Evolutionary conservation across 768 basidiomycete species (phyloP).

Genomic region (Neoboletus subvelutipes): DNA sequence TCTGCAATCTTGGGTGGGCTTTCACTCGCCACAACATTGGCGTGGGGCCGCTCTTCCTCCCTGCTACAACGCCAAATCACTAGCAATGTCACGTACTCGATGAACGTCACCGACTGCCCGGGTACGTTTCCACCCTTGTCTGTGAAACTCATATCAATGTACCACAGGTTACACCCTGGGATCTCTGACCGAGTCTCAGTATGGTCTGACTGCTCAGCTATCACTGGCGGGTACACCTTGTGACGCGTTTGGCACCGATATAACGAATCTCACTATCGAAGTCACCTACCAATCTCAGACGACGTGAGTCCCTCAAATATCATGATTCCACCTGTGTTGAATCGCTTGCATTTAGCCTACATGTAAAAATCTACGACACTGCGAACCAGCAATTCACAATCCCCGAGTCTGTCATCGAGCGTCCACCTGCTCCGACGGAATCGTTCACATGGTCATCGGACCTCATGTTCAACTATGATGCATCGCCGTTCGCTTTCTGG

Average conservation of each 20-base stretch:
- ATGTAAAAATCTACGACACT: conserved; percentile 66
- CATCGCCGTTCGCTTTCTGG: conserved; percentile 76
- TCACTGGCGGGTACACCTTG: conserved; percentile 56
- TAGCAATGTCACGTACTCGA: conserved; percentile 16
- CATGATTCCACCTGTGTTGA: background rate
- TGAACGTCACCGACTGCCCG: conserved; percentile 34
- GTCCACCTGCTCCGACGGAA: conserved; percentile 37
- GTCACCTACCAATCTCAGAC: conserved; percentile 63
- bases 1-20: conserved; percentile 8
- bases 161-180: conserved; percentile 53
- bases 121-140: conserved; percentile 15
- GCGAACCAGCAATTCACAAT: conserved; percentile 63
- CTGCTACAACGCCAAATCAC: conserved; percentile 5
- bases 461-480: conserved; percentile 65
- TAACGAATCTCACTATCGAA: conserved; percentile 57
- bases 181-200: conserved; percentile 41
- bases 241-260: conserved; percentile 63
- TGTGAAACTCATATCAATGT: background rate
- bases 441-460: conserved; percentile 49
- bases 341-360: conserved; percentile 43
- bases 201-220: conserved; percentile 55
- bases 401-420: conserved; percentile 52
- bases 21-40: conserved; percentile 1
- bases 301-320: conserved; percentile 34
- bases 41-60: conserved; percentile 8